A percentile compares a stretch with the other conserved stretches of the same genome.
These are phyloP conservation scores for Tetramitus jugosus DNA, from an alignment of 208 protist genomes.

Conservation along the genomic window DNA sequence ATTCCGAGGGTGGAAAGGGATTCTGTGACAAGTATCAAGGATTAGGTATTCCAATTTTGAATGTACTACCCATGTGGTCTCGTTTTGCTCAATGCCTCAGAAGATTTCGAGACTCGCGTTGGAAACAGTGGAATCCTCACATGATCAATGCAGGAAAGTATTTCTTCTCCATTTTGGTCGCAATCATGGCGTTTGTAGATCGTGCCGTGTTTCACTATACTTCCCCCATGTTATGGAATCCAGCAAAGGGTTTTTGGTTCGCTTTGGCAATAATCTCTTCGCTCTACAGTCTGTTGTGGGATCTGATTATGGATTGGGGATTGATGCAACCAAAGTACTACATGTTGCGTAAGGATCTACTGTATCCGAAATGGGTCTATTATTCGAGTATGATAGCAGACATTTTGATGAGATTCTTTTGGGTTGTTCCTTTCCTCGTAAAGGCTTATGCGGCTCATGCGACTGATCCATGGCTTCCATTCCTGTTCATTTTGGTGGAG, in stretches of 20 bases:
- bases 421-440: neutral
- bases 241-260: neutral
- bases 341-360: no score
- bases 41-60: slow-evolving; percentile 20
- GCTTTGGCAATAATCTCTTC: no score
- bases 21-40: neutral
- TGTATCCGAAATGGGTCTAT: no score
- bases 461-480: neutral
- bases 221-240: no score
- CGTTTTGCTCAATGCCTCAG: slow-evolving; percentile 49
- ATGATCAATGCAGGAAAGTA: slow-evolving; percentile 48
- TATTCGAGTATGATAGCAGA: no score
- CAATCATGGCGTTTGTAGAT: neutral
- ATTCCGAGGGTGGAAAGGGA: neutral
- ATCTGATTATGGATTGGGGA: slow-evolving; percentile 13
- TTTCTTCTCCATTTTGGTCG: neutral
- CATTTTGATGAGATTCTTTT: no score
- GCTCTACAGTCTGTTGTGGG: neutral
- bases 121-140: slow-evolving; percentile 32
- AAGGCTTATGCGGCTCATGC: neutral
- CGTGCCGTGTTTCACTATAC: neutral
- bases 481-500: neutral
- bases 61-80: slow-evolving; percentile 32
- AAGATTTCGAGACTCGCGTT: slow-evolving; percentile 35
- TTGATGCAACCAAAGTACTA: neutral